phyloP scores from a whole-genome alignment of 805 yeast genomes.

The Myxozyma mucilagina region DNA sequence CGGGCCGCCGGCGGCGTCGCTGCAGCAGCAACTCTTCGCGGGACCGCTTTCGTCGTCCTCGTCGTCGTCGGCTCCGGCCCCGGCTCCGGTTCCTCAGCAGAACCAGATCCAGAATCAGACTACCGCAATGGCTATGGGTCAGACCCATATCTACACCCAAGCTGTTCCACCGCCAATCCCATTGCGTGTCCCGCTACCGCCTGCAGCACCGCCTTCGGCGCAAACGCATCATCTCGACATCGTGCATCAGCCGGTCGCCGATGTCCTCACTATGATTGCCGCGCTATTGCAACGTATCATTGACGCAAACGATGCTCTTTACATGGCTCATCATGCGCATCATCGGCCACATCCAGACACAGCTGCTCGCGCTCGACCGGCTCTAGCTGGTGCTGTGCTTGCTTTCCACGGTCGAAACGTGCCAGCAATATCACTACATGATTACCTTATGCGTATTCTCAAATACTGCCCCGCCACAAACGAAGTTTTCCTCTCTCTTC shows the following conservation, averaged over 20 bases:
- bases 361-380: constrained; percentile 9
- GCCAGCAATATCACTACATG: constrained; percentile 91
- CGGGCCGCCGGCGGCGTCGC: constrained; percentile 15
- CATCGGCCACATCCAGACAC: constrained; percentile 25
- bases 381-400: constrained; percentile 45
- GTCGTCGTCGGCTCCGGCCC: background rate
- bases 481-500: constrained; percentile 84
- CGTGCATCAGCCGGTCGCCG: constrained; percentile 78
- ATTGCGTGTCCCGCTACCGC: background rate
- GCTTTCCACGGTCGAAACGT: constrained; percentile 95
- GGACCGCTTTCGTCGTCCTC: background rate
- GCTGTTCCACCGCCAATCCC: too few relatives aligned
- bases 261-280: constrained; percentile 79
- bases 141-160: too few relatives aligned
- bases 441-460: constrained; percentile 83
- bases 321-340: constrained; percentile 45
- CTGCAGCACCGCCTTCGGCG: constrained; percentile 5
- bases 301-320: constrained; percentile 83
- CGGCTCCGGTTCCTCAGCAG: background rate
- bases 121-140: too few relatives aligned
- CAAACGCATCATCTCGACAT: constrained; percentile 59
- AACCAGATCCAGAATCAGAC: too few relatives aligned
- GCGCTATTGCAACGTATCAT: constrained; percentile 82
- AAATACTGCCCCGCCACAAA: constrained; percentile 99
- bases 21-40: constrained; percentile 15